Percentiles rank a stretch among this genome's conserved stretches.
These are phyloP conservation scores for Metarhizium brunneum DNA, from an alignment of 2,329 filamentous ascomycete species.

Conservation along the genomic window DNA sequence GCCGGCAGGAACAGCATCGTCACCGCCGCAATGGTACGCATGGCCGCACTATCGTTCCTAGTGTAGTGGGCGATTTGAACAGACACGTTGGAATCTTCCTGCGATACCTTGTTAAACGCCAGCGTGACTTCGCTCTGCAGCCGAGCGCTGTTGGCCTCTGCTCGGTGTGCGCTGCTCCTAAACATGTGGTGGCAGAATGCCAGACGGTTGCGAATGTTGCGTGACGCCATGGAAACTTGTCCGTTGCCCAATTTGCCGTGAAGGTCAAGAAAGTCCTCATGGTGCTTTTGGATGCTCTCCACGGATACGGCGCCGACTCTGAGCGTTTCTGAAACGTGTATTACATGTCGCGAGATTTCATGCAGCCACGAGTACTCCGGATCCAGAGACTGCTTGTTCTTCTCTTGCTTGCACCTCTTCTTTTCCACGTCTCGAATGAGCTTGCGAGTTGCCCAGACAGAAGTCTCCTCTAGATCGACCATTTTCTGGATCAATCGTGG, in stretches of 20 bases:
- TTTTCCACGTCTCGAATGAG: constrained; percentile 19
- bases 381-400: constrained; percentile 3
- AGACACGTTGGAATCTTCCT: constrained; percentile 28
- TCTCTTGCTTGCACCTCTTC: constrained; percentile 16
- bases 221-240: background rate
- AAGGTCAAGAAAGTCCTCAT: constrained; percentile 12
- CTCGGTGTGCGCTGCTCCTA: constrained; percentile 24
- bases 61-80: constrained; percentile 30
- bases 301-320: constrained; percentile 24
- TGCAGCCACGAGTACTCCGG: constrained; percentile 28
- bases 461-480: constrained; percentile 19
- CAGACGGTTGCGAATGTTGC: constrained; percentile 21
- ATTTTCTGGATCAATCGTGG: constrained; percentile 20
- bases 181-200: constrained; percentile 23
- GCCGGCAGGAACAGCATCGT: constrained; percentile 40
- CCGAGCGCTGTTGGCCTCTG: constrained; percentile 30
- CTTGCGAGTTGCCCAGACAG: constrained; percentile 31
- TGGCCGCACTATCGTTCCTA: constrained; percentile 37
- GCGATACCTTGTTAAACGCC: constrained; percentile 33
- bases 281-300: constrained; percentile 21
- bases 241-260: background rate
- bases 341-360: constrained; percentile 32
- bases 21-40: constrained; percentile 41
- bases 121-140: constrained; percentile 48
- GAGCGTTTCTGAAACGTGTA: constrained; percentile 34